phyloP scores from a whole-genome alignment of 129 eudicot genomes.

The Helianthus tuberosus region DNA sequence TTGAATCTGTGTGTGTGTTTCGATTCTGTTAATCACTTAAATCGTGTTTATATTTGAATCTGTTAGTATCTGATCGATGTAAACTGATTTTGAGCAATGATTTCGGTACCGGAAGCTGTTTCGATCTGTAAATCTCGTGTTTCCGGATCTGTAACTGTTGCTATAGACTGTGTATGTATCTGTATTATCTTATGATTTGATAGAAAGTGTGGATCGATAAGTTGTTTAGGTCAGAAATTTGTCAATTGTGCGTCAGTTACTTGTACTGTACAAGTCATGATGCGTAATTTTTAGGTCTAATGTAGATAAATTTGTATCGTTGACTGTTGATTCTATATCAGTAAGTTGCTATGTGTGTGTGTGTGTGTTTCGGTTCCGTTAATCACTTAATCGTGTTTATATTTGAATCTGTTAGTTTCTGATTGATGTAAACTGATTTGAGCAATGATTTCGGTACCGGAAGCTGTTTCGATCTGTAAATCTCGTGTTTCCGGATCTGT shows the following conservation, averaged over 20 bases:
- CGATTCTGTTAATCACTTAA: not conserved
- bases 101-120: conserved; percentile 8
- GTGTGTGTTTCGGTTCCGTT: not conserved
- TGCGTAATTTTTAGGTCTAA: conserved; percentile 7
- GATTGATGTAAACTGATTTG: not conserved
- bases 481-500: conserved; percentile 14
- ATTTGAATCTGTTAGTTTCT: conserved; percentile 29
- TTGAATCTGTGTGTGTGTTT: conserved; percentile 1
- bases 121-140: not conserved
- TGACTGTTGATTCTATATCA: not conserved
- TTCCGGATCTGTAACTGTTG: conserved; percentile 23
- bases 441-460: conserved; percentile 9
- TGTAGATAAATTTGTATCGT: not conserved
- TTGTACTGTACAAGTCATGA: conserved; percentile 28
- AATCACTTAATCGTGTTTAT: not conserved
- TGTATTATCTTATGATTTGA: not conserved
- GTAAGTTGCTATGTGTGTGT: not conserved
- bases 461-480: conserved; percentile 1
- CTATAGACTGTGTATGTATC: not conserved
- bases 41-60: conserved; percentile 25
- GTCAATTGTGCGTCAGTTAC: conserved; percentile 3
- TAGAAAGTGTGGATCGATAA: not conserved
- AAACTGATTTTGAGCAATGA: not conserved
- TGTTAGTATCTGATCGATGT: conserved; percentile 13
- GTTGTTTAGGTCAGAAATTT: not conserved